Percentiles rank a stretch among this genome's conserved stretches.
Conservation (phyloP, 73 alveolate genomes). For the Paramecium sonneborni region DNA sequence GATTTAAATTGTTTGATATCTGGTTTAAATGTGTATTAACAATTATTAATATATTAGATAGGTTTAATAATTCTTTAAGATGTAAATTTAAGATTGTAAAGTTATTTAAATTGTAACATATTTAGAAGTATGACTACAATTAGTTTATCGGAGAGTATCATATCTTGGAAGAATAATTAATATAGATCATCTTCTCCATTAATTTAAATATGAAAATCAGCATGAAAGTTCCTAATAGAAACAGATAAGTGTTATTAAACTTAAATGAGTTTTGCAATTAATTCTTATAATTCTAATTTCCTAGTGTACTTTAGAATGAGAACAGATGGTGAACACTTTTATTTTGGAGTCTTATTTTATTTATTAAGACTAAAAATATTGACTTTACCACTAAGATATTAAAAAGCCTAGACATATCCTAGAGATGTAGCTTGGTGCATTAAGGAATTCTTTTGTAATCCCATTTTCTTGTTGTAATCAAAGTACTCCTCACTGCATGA, state of each 20-base stretch:
- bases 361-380: background rate
- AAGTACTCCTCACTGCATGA: background rate
- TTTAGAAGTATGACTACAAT: background rate
- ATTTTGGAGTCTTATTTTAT: constrained; percentile 12
- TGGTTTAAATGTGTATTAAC: background rate
- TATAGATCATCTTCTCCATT: constrained; percentile 33
- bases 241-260: background rate
- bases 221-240: background rate
- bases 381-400: background rate
- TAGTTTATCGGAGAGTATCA: background rate
- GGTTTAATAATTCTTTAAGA: constrained; percentile 19
- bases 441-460: background rate
- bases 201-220: background rate
- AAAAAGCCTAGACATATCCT: constrained; percentile 17
- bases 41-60: background rate
- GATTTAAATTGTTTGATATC: background rate
- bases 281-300: background rate
- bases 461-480: background rate
- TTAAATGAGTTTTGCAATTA: background rate
- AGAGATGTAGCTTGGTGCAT: constrained; percentile 23
- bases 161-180: background rate
- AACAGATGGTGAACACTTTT: background rate
- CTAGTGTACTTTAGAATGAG: background rate
- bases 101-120: constrained; percentile 7
- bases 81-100: background rate